Conservation (phyloP, 2,329 filamentous ascomycete genomes). For the Fusarium haematococcum region DNA sequence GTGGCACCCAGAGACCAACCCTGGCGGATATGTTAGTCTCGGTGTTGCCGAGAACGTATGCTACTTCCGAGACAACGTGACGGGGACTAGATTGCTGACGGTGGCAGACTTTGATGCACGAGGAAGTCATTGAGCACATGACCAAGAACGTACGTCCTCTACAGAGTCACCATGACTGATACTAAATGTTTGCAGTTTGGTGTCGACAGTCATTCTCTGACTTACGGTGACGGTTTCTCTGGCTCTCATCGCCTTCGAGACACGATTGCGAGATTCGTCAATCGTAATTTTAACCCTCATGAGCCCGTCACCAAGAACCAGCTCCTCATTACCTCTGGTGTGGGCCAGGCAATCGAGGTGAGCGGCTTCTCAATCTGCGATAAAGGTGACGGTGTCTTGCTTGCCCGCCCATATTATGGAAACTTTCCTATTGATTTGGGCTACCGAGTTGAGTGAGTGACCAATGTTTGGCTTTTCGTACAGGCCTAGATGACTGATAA, state of each 20-base stretch:
- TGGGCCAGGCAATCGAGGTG: not conserved
- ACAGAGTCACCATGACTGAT: not conserved
- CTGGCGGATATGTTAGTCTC: not conserved
- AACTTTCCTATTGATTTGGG: not conserved
- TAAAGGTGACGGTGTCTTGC: not conserved
- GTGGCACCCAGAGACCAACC: not conserved
- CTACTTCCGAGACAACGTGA: not conserved
- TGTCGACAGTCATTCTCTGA: not conserved
- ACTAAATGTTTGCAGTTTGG: not conserved
- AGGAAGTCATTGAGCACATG: not conserved
- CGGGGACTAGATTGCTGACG: not conserved
- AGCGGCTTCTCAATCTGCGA: not conserved
- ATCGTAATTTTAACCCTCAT: not conserved
- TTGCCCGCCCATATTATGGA: not conserved
- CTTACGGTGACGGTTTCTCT: not conserved
- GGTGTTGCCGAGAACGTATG: not conserved
- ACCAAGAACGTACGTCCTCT: not conserved
- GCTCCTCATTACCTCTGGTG: not conserved
- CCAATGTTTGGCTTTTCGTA: too few species aligned
- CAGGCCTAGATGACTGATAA: not conserved
- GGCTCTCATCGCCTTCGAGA: not conserved
- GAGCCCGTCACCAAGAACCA: not conserved
- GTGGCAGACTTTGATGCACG: not conserved
- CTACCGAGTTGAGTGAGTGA: not conserved
- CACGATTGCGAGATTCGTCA: not conserved